Percentiles rank a stretch among this genome's conserved stretches.
Conservation (phyloP, 768 basidiomycete species). For the Collybiopsis confluens region DNA sequence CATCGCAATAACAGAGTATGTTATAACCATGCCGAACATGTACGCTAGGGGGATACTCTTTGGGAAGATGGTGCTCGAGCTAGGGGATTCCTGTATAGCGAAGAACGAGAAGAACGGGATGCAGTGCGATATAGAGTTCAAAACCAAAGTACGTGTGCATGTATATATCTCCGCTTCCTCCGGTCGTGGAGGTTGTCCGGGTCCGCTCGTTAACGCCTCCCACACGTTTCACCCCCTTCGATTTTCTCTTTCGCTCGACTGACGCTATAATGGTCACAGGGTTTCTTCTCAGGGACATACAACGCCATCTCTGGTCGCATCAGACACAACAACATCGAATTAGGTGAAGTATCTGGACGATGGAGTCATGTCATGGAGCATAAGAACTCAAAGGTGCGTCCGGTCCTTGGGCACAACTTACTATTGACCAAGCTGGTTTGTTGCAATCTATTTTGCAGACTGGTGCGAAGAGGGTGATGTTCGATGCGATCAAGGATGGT, state of each 20-base stretch:
- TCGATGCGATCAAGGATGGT: constrained; percentile 78
- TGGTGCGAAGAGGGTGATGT: constrained; percentile 70
- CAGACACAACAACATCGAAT: constrained; percentile 54
- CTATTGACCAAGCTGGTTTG: too few species aligned
- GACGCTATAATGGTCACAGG: too few species aligned
- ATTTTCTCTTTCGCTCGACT: too few species aligned
- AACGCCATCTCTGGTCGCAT: constrained; percentile 85
- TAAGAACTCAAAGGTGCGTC: constrained; percentile 59
- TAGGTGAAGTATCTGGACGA: constrained; percentile 85
- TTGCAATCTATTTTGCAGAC: constrained; percentile 47
- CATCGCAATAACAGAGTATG: constrained; percentile 52
- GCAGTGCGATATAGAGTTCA: constrained; percentile 88
- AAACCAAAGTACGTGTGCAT: constrained; percentile 64
- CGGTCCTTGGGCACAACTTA: not conserved
- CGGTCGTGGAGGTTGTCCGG: too few species aligned
- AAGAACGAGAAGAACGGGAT: constrained; percentile 76
- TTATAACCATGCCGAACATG: constrained; percentile 98
- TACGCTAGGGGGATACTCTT: constrained; percentile 85
- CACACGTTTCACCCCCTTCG: too few species aligned
- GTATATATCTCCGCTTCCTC: too few species aligned
- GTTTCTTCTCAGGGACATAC: constrained; percentile 96
- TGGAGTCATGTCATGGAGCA: constrained; percentile 93
- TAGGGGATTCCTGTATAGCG: constrained; percentile 85
- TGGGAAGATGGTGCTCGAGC: constrained; percentile 93
- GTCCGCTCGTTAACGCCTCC: too few species aligned